phyloP scores from a whole-genome alignment of 169 alveolate species.

The Cyclospora cayetanensis region DNA sequence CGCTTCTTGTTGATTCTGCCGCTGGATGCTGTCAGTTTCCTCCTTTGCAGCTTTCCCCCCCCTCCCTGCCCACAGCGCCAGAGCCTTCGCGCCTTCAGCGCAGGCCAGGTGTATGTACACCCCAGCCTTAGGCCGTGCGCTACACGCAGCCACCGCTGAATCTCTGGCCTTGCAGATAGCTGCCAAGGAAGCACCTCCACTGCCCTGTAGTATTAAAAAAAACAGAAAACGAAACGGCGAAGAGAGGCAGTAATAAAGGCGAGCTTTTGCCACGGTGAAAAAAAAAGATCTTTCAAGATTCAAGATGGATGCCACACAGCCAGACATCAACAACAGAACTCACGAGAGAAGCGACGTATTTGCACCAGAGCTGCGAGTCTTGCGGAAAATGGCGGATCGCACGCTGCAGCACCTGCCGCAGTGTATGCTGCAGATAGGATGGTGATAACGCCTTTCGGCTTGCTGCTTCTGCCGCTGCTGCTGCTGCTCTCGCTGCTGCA shows the following conservation, averaged over 20 bases:
- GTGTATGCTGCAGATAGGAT: conserved; percentile 1
- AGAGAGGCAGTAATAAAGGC: no score
- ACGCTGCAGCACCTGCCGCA: conserved; percentile 17
- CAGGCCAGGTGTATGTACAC: not conserved
- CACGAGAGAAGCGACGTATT: not conserved
- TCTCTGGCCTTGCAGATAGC: not conserved
- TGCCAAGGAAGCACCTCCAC: not conserved
- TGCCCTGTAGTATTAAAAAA: not conserved
- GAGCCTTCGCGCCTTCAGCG: not conserved
- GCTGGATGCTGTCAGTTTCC: not conserved
- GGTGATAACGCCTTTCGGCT: not conserved
- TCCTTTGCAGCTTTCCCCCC: not conserved
- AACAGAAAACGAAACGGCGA: not conserved
- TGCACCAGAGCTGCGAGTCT: conserved; percentile 14
- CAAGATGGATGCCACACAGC: no score
- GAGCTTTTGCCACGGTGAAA: no score
- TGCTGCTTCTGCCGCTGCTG: conserved; percentile 2
- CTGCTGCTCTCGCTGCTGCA: not conserved
- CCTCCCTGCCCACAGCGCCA: not conserved
- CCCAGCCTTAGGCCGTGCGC: not conserved
- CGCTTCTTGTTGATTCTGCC: not conserved
- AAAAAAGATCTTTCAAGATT: no score
- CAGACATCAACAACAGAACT: not conserved
- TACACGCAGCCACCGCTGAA: not conserved
- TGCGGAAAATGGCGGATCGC: conserved; percentile 55